phyloP scores from a whole-genome alignment of 352 stramenopile genomes.

The Phytophthora ohioensis region DNA sequence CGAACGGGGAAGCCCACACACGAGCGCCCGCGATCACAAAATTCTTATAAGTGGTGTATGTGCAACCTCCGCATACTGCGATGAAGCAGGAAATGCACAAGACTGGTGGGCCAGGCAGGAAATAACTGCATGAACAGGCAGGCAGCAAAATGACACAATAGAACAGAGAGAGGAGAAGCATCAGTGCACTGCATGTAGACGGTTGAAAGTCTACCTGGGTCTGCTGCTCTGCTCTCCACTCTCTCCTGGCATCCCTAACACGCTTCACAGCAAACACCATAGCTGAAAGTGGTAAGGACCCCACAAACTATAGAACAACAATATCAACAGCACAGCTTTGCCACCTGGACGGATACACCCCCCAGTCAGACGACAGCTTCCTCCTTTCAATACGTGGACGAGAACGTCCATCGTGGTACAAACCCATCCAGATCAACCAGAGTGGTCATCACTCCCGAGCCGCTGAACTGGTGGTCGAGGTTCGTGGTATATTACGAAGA shows the following conservation, averaged over 20 bases:
- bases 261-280: constrained; percentile 38
- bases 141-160: constrained; percentile 43
- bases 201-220: constrained; percentile 39
- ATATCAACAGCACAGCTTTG: constrained; percentile 34
- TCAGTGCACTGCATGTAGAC: constrained; percentile 37
- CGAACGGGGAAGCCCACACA: constrained; percentile 23
- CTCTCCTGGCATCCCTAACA: constrained; percentile 29
- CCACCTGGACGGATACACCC: constrained; percentile 25
- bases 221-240: constrained; percentile 33
- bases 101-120: constrained; percentile 15
- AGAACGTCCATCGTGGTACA: constrained; percentile 5
- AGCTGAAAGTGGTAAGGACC: constrained; percentile 28
- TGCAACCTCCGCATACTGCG: constrained; percentile 35
- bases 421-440: constrained; percentile 22
- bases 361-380: constrained; percentile 2
- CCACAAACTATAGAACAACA: constrained; percentile 38
- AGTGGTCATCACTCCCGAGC: constrained; percentile 21
- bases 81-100: constrained; percentile 36
- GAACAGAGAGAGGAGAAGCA: constrained; percentile 39
- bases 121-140: constrained; percentile 33
- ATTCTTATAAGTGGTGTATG: constrained; percentile 32
- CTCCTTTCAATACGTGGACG: background rate
- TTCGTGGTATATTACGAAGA: constrained; percentile 70
- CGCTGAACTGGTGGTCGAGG: constrained; percentile 33
- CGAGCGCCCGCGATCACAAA: constrained; percentile 20